Base-by-base conservation (phyloP, 441 rosid genomes). In the Brassica balearica region DNA sequence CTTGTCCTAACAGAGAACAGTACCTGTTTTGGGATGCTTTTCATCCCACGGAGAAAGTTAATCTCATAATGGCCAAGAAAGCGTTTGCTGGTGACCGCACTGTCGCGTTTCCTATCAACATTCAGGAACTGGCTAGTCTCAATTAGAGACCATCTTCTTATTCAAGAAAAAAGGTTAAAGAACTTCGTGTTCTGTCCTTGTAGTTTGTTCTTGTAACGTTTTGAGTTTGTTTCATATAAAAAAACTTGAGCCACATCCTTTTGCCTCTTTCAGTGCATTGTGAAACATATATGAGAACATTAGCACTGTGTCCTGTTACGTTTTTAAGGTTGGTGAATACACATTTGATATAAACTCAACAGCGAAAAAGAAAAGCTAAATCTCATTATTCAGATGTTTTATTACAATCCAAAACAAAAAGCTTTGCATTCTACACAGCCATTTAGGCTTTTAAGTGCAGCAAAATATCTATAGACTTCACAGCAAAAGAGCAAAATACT, bases 1-100 rank as follows among this genome's bases (percentile, higher is more conserved):
- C 99, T 0, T 93, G 99, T 65, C 67, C 81, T 0, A 80, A 95
- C 25, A 73, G 99, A 43, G 87, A 90, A 5, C 82, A 85, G 12
- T 95, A 91, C 46, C 71, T 95, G 1, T 95, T 95, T 72, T 95
- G 99, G 99, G 99, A 95, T 65, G 99, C 99, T 8, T 95, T 93
- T 59, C 98, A 95, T 81, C 99, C 98, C n/a, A 95, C 98, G 0
- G 98, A 90, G 73, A 92, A 94, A 11, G 98, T 93, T 61, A 95
- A 95, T 79, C 82, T 91, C 15, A 60, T 93, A 5, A 87, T 90
- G 92, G 97, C 87, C 1, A 87, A 85, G 75, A 87, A 78, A 67
- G 97, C 96, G 10, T 90, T 90, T 82, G 10, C 73, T 15, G 98
- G 98, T 3, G 92, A 88, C 46, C 56, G 38, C 6, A 80, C 74